Evolutionary conservation across 805 yeast genomes (phyloP), one percentile per base, ranked within the genome.

Genomic region (Candida oleophila): DNA sequence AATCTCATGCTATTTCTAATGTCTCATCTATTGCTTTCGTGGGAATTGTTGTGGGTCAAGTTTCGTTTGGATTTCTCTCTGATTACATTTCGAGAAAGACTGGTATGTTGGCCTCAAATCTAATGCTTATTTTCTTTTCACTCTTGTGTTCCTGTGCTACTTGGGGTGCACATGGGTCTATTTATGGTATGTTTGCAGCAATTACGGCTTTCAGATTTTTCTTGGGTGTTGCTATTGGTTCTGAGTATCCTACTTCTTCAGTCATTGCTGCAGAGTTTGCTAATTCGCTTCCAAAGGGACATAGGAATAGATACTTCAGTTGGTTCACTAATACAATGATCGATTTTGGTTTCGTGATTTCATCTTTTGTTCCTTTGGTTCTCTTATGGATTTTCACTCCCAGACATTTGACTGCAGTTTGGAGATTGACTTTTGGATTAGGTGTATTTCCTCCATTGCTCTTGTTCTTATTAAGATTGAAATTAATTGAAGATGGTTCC

Each of bases 261-360:
- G 92, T 91, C 16, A 95, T 96, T 33, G 89, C 95, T 55, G 90
- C 97, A 22, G 97, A 91, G 66, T 94, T 95, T 35, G 82, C 95
- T 40, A 83, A 87, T 47, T 69, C 80, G 51, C 71, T 90, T 55
- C 87, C 91, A 15, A 76, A 81, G n/a, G 96, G 96, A 48, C 76
- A 78, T 49, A 85, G 97, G 73, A 89, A 91, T 70, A 78, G 97
- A 64, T 90, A 86, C 75, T 90, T 91, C 60, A 78, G 83, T 46
- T 82, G 90, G 87, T 91, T 90, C 67, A 90, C 97, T 37, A 87
- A 90, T 65, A 76, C 80, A 58, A 85, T 85, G 87, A 91, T 91
- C 59, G 97, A 90, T 66, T 56, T 71, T 33, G 97, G 97, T 7
- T 91, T 88, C 57, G 96, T 92, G 33, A 73, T 82, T 30, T 76